Evolutionary conservation across 805 yeast genomes (phyloP).

Genomic region (Ogataea saltuana): DNA sequence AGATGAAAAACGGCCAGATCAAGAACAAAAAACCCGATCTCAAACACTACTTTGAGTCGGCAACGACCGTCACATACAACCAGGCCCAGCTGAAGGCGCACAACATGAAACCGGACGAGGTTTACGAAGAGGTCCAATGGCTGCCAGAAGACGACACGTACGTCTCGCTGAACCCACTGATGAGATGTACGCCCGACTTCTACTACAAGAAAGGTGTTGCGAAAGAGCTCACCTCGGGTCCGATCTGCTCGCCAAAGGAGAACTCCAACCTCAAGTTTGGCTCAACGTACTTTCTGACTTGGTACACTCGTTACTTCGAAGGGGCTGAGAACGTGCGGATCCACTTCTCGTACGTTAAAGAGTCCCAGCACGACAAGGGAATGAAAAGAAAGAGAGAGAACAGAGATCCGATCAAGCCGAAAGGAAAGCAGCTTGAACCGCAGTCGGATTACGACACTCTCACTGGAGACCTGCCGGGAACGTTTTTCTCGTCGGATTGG

Average conservation of each 20-base stretch:
- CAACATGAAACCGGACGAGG: constrained; percentile 64
- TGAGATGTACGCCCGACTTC: constrained; percentile 81
- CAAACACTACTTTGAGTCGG: constrained; percentile 74
- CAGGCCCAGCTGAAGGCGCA: constrained; percentile 72
- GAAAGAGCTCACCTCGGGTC: constrained; percentile 57
- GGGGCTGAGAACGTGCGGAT: constrained; percentile 61
- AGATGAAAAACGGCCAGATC: constrained; percentile 69
- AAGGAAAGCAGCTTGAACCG: constrained; percentile 22
- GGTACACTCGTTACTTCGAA: constrained; percentile 73
- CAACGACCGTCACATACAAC: constrained; percentile 53
- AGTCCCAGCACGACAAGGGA: constrained; percentile 56
- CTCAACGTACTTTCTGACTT: constrained; percentile 70
- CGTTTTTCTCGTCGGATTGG: constrained; percentile 76
- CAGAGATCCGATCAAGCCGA: constrained; percentile 23
- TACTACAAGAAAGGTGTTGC: constrained; percentile 66
- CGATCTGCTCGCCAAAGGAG: constrained; percentile 84
- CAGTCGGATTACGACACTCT: constrained; percentile 11
- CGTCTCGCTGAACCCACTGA: constrained; percentile 69
- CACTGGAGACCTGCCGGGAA: constrained; percentile 36
- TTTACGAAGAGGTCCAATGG: constrained; percentile 53
- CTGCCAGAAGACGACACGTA: constrained; percentile 74
- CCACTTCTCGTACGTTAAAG: constrained; percentile 67
- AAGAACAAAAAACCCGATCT: constrained; percentile 69
- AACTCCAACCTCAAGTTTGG: constrained; percentile 56
- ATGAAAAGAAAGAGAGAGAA: constrained; percentile 43